These are phyloP conservation scores for Euphrasia arctica DNA, from an alignment of 305 asterid genomes.

Conservation along the genomic window DNA sequence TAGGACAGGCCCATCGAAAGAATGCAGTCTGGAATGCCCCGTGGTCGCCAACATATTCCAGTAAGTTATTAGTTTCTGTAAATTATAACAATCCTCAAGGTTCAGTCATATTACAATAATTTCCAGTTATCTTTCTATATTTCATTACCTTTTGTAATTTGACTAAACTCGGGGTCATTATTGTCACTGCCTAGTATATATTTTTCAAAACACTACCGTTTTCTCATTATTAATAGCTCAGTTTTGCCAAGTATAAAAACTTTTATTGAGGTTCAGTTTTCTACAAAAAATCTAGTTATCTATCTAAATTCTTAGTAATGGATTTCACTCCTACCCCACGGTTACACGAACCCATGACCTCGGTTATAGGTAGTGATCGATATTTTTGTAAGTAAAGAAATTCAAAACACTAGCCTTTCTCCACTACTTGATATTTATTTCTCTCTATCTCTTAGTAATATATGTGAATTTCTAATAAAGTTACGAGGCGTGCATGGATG, in stretches of 20 bases:
- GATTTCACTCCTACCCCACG: too few species aligned
- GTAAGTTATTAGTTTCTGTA: conserved; percentile 35
- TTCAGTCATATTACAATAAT: background rate
- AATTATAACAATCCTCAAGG: background rate
- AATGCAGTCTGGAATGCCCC: conserved; percentile 82
- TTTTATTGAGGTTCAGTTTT: too few species aligned
- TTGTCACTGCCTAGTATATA: too few species aligned
- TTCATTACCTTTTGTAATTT: conserved; percentile 3
- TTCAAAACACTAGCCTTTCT: background rate
- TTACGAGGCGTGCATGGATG: conserved; percentile 92
- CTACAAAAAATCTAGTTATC: too few species aligned
- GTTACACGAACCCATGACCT: too few species aligned
- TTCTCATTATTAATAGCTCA: too few species aligned
- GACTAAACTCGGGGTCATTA: background rate
- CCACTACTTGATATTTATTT: conserved; percentile 1
- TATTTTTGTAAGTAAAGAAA: too few species aligned
- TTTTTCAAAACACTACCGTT: too few species aligned
- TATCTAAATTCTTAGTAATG: too few species aligned
- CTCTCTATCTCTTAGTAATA: background rate
- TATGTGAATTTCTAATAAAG: conserved; percentile 30
- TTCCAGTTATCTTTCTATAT: too few species aligned
- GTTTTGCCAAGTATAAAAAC: too few species aligned
- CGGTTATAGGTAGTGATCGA: too few species aligned
- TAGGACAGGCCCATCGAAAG: conserved; percentile 39
- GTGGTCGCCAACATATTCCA: conserved; percentile 59